Evolutionary conservation across 164 flowering plant species (phyloP), one percentile per base, ranked within the genome.

Genomic region (Vitis amurensis): DNA sequence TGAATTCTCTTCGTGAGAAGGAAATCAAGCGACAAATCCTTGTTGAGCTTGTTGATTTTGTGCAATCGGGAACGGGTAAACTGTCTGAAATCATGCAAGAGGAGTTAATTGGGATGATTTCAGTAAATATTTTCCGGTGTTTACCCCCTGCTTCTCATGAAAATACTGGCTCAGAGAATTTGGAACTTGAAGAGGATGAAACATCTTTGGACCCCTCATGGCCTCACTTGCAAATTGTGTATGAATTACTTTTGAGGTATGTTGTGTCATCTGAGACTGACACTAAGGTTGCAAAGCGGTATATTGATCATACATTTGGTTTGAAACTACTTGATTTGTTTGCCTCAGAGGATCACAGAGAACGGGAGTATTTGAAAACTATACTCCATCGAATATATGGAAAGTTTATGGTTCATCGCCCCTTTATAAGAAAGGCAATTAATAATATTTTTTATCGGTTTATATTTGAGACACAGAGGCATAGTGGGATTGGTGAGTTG

Each of bases 361-460:
- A 80, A 72, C 66, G 83, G 50, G 83, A 80, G 68, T 81, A 73
- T 73, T 55, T 81, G 77, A 81, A 81, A 57, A 81, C 79, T 11
- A 70, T 78, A 27, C 68, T 81, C 11, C 83, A 80, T 66, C 50
- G 80, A 11, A 80, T 80, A 31, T 80, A 80, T 55, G 80, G 83
- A 49, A 80, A 77, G 60, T 80, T 80, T 57, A 77, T 80, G 83
- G 78, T 73, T 51, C 80, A 77, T 16, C 59, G 84, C 51, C 84
- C 84, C 3, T 81, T 78, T 69, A 78, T 81, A 47, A 68, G 81
- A 63, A 74, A 70, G 57, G 79, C 71, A 1, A 81, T 81, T 3
- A 81, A 73, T 57, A 78, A 81, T 65, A 61, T 78, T 1, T 78
- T 78, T 44, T 81, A 78, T 49, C 50, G 74, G 64, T 81, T 78